Percentiles rank a stretch among this genome's conserved stretches.
These are phyloP conservation scores for Carex myosuroides DNA, from an alignment of 176 grass and related monocot genomes.

Conservation along the genomic window DNA sequence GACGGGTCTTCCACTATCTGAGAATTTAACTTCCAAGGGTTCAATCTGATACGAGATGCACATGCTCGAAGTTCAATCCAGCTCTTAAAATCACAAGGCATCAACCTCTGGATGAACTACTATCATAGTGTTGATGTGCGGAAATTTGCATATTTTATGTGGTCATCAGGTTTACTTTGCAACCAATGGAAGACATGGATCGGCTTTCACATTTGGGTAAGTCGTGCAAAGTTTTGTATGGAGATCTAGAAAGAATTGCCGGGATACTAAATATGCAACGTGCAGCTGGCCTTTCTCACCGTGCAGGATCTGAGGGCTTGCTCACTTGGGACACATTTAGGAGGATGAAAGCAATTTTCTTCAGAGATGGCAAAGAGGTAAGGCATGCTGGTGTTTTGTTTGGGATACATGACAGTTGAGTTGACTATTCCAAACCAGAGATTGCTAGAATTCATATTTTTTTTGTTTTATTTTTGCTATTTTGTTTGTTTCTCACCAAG, in stretches of 20 bases:
- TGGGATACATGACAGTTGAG: neutral
- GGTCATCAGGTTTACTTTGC: neutral
- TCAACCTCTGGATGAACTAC: neutral
- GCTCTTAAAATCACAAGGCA: conserved; percentile 20
- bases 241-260: neutral
- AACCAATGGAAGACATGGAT: neutral
- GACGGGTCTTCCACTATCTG: conserved; percentile 22
- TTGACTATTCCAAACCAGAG: too few relatives aligned
- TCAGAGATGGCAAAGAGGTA: neutral
- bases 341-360: neutral
- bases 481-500: neutral
- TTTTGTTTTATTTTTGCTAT: neutral
- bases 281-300: neutral
- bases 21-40: conserved; percentile 67
- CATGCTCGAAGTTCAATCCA: conserved; percentile 50
- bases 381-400: neutral
- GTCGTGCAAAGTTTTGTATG: neutral
- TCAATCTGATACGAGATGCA: conserved; percentile 37
- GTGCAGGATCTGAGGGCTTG: neutral
- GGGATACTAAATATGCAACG: neutral
- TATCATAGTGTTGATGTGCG: neutral
- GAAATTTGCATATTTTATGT: neutral
- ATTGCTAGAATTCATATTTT: neutral
- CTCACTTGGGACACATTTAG: neutral
- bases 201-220: neutral